Conservation (phyloP, 202 grass and related monocot species). For the Zizania palustris region DNA sequence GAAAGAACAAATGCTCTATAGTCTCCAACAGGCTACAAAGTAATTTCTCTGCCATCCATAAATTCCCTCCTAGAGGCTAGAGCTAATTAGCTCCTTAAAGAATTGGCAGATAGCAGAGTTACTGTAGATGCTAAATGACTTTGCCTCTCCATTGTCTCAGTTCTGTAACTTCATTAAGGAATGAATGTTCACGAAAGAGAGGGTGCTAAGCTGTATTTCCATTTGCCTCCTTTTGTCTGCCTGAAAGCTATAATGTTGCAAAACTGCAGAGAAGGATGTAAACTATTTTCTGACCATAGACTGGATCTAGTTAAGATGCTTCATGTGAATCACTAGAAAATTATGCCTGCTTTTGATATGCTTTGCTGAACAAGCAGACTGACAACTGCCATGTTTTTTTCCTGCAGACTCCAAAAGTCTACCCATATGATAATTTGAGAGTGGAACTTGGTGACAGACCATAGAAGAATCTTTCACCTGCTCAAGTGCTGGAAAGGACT, state of each 20-base stretch:
- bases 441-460: conserved; percentile 76
- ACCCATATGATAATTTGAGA: conserved; percentile 87
- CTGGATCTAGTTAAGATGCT: background rate
- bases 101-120: background rate
- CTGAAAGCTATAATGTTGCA: background rate
- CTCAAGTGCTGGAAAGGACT: conserved; percentile 23
- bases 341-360: background rate
- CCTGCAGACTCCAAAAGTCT: conserved; percentile 93
- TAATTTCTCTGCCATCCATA: conserved; percentile 18
- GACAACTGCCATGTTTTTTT: conserved; percentile 20
- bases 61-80: background rate
- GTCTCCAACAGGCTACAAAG: background rate
- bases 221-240: background rate
- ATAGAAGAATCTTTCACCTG: conserved; percentile 4
- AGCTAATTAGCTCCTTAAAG: conserved; percentile 3
- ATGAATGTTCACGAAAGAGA: background rate
- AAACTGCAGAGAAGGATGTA: background rate
- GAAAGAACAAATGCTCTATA: conserved; percentile 12
- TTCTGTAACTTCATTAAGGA: background rate
- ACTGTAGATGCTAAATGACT: conserved; percentile 33
- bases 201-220: background rate
- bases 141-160: background rate
- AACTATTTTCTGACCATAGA: background rate
- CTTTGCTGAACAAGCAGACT: conserved; percentile 29
- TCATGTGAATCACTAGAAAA: background rate